Base-by-base conservation (phyloP, 192 early-diverging fungal genomes). In the Podila minutissima region DNA sequence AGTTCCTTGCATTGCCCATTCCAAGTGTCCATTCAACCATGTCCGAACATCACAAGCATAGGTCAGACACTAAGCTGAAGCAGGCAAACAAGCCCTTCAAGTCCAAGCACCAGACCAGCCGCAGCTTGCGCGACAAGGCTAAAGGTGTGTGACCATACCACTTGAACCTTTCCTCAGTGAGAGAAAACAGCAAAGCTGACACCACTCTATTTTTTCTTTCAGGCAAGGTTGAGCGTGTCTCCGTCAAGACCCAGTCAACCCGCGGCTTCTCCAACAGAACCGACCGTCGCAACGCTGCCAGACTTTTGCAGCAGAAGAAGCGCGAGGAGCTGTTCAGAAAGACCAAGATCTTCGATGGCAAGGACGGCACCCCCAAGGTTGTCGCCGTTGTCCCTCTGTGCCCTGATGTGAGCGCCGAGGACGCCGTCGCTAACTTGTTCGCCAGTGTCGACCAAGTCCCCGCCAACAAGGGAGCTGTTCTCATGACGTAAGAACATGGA, bases 11-110 rank as follows among this genome's bases (percentile, higher is more conserved):
- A 64, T 29, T 59, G 10, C 46, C 33, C 38, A 35, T 59, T 50
- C 55, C 51, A 53, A 67, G 64, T 66, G 37, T 58, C 64, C 32
- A 26, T 59, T 32, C 59, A 37, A 71, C 69, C 64, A 78, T 78
- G 75, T 72, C 75, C 35, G 75, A 78, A 71, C 59, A 66, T 59
- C 74, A 77, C 60, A 72, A 77, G 59, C 83, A 85, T 74, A 69
- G 71, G 69, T 71, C 83, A 32, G 69, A 73, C 60, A 74, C 95
- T 66, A 87, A 90, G 32, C 87, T 95, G 64, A 97, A 96, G 87
- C 95, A 97, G 85, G 88, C 87, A 72, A 97, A 99, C 91, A 99
- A 98, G 84, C 90, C 92, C 64, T 99, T 99, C 92, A 99, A 99
- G 86, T 95, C 94, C 12, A 92, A 93, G 74, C 94, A 95, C 89